A percentile compares a stretch with the other conserved stretches of the same genome.
phyloP scores from a whole-genome alignment of 495 filamentous ascomycete genomes.

The Ascodesmis nigricans region DNA sequence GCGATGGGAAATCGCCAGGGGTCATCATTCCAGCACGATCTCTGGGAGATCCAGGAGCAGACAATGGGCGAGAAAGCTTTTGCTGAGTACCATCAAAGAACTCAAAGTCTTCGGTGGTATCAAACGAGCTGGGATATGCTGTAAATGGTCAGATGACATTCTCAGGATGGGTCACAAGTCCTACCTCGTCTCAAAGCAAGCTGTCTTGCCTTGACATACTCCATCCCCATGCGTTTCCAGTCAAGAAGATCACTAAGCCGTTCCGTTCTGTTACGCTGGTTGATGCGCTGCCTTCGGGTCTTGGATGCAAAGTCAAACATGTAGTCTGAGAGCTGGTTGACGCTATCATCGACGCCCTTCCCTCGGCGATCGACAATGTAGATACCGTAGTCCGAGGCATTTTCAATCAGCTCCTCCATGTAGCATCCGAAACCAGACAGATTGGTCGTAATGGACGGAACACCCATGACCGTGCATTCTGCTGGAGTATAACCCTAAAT shows the following conservation, averaged over 20 bases:
- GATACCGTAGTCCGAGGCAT: conserved; percentile 91
- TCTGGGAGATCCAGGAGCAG: conserved; percentile 74
- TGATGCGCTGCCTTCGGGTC: conserved; percentile 87
- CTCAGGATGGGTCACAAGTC: neutral
- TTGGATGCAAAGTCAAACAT: conserved; percentile 95
- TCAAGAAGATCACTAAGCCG: conserved; percentile 82
- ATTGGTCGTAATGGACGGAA: conserved; percentile 95
- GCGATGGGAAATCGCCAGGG: conserved; percentile 84
- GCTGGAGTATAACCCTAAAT: conserved; percentile 70
- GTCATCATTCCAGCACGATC: conserved; percentile 97
- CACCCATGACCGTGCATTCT: conserved; percentile 97
- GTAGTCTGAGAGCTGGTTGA: conserved; percentile 76
- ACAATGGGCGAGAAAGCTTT: conserved; percentile 84
- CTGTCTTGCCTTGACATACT: conserved; percentile 94
- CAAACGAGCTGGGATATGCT: conserved; percentile 78
- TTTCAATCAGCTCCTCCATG: conserved; percentile 98
- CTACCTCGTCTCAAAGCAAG: conserved; percentile 62
- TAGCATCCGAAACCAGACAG: conserved; percentile 96
- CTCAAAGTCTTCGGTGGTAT: conserved; percentile 51
- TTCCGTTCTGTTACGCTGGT: conserved; percentile 96
- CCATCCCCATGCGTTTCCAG: conserved; percentile 98
- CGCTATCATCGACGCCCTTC: conserved; percentile 93
- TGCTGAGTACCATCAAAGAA: conserved; percentile 76
- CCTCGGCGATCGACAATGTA: conserved; percentile 91
- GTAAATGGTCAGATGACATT: conserved; percentile 7